These are phyloP conservation scores for Aspergillus viridinutans DNA, from an alignment of 2,329 filamentous ascomycete species.

Conservation along the genomic window DNA sequence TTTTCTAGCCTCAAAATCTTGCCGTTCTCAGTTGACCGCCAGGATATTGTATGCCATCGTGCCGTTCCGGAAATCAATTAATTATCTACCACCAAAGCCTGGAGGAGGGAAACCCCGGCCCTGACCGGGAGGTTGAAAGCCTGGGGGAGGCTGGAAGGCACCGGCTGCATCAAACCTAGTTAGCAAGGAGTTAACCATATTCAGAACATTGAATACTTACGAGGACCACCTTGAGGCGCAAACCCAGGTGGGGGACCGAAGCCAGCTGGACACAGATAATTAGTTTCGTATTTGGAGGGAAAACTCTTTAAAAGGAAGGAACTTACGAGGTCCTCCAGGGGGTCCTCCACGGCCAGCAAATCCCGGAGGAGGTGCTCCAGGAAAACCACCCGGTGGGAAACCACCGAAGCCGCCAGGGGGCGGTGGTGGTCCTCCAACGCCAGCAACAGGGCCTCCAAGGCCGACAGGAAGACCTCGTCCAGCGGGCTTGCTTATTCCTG, in stretches of 20 bases:
- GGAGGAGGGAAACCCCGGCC: slow-evolving; percentile 51
- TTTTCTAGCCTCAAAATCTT: slow-evolving; percentile 14
- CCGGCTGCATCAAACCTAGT: slow-evolving; percentile 43
- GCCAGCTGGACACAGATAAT: slow-evolving; percentile 32
- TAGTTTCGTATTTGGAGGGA: neutral
- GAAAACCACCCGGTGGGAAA: slow-evolving; percentile 51
- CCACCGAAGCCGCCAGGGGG: slow-evolving; percentile 54
- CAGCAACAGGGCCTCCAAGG: slow-evolving; percentile 81
- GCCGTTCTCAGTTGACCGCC: slow-evolving; percentile 16
- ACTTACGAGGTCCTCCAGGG: slow-evolving; percentile 50
- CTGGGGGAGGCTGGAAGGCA: slow-evolving; percentile 58
- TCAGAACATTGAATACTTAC: slow-evolving; percentile 33
- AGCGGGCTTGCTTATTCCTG: slow-evolving; percentile 85
- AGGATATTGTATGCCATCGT: slow-evolving; percentile 21
- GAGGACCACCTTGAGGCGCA: slow-evolving; percentile 41
- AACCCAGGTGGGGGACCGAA: slow-evolving; percentile 48
- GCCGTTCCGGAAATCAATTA: slow-evolving; percentile 16
- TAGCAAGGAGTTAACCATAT: slow-evolving; percentile 24
- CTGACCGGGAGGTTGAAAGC: slow-evolving; percentile 66
- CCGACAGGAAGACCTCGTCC: slow-evolving; percentile 80
- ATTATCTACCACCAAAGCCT: slow-evolving; percentile 45
- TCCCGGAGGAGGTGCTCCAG: slow-evolving; percentile 48
- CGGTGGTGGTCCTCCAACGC: slow-evolving; percentile 74
- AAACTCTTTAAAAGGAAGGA: neutral
- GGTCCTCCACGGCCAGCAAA: slow-evolving; percentile 51